These are phyloP conservation scores for Eimeria maxima DNA, from an alignment of 169 alveolate species.

Conservation along the genomic window DNA sequence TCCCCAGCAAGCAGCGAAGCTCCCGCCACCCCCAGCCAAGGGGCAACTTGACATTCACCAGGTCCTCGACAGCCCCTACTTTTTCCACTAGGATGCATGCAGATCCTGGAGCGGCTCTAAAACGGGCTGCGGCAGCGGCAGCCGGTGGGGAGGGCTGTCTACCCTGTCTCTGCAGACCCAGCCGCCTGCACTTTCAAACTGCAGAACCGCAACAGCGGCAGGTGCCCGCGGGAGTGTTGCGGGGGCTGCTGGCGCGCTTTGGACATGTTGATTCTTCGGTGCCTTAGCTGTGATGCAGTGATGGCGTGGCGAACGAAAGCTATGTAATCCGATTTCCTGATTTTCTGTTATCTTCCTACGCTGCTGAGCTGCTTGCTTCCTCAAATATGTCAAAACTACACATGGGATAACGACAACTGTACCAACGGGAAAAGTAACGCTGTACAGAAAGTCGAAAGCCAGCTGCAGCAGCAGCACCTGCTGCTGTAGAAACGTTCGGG, in stretches of 20 bases:
- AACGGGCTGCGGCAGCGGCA: background rate
- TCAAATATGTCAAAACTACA: background rate
- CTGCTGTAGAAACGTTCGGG: too few relatives aligned
- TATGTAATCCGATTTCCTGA: background rate
- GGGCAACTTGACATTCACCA: conserved; percentile 89
- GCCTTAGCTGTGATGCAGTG: background rate
- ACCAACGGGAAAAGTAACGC: background rate
- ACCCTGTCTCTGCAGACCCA: background rate
- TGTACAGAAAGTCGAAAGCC: background rate
- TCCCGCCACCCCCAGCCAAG: conserved; percentile 90
- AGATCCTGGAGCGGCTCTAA: conserved; percentile 9
- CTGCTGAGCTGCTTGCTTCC: background rate
- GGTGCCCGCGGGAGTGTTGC: background rate
- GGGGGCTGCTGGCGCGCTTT: background rate
- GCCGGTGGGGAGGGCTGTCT: background rate
- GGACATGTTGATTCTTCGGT: background rate
- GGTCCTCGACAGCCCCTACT: conserved; percentile 86
- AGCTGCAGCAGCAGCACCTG: conserved; percentile 23
- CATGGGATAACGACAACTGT: background rate
- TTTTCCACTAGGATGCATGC: conserved; percentile 82
- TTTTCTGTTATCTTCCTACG: background rate
- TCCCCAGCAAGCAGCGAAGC: conserved; percentile 85
- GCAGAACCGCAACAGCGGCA: background rate
- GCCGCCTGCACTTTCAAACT: background rate
- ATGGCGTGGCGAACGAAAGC: background rate